Conservation (phyloP, 345 rosid genomes). For the Eucalyptus cladocalyx region DNA sequence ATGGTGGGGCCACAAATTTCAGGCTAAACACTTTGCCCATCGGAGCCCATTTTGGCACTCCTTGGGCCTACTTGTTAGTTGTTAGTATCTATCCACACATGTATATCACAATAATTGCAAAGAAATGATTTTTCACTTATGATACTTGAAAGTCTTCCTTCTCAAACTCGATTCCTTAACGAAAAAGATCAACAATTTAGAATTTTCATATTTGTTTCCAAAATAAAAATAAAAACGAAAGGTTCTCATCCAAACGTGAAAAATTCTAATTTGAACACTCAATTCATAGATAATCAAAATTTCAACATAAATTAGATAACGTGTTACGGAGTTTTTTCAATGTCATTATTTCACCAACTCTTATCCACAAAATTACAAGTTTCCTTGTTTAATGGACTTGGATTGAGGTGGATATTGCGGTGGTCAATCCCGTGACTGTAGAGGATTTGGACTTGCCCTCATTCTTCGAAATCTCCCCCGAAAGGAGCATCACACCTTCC, state of each 20-base stretch:
- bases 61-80: background rate
- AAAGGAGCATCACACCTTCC: background rate
- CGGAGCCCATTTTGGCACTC: background rate
- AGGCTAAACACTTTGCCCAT: background rate
- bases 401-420: background rate
- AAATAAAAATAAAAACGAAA: too few species aligned
- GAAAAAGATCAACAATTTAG: background rate
- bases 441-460: background rate
- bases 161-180: background rate
- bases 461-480: background rate
- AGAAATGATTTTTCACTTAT: background rate
- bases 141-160: background rate
- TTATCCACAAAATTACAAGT: background rate
- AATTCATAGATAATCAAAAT: background rate
- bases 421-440: too few species aligned
- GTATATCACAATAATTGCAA: background rate
- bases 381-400: background rate
- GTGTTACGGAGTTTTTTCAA: background rate
- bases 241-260: background rate
- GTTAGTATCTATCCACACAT: background rate
- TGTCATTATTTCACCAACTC: background rate
- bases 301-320: background rate
- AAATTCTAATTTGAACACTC: background rate
- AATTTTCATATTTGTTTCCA: background rate
- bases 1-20: background rate